phyloP scores from a whole-genome alignment of 805 yeast genomes.

The Maudiozyma serrabonitensis region DNA sequence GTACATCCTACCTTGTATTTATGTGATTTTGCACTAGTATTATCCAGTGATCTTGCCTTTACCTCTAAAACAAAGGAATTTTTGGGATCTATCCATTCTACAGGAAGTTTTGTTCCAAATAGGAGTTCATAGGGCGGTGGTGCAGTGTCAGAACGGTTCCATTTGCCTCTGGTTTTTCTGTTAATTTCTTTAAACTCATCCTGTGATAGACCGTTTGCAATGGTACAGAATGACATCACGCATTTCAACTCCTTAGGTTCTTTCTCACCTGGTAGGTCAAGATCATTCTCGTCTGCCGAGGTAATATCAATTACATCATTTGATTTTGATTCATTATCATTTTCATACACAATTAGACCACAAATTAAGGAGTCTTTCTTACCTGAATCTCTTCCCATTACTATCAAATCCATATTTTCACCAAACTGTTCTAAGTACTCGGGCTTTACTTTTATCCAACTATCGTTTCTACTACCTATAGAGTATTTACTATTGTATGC shows the following conservation, averaged over 20 bases:
- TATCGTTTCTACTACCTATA: constrained; percentile 48
- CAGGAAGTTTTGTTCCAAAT: constrained; percentile 57
- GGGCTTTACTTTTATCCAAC: constrained; percentile 90
- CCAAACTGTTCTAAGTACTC: constrained; percentile 82
- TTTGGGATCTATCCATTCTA: constrained; percentile 69
- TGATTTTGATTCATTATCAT: constrained; percentile 8
- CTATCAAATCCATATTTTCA: constrained; percentile 68
- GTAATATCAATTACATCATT: constrained; percentile 7
- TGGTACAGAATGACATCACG: constrained; percentile 61
- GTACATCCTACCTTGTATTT: constrained; percentile 60
- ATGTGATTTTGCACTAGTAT: constrained; percentile 32
- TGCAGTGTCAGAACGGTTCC: constrained; percentile 38
- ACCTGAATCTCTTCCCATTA: constrained; percentile 72
- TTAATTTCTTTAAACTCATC: constrained; percentile 54
- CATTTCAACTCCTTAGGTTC: constrained; percentile 11
- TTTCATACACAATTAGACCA: constrained; percentile 47
- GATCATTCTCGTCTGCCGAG: not conserved
- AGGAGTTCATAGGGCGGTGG: constrained; percentile 36
- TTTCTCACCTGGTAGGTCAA: not conserved
- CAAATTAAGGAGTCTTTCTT: constrained; percentile 62
- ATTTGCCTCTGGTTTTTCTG: constrained; percentile 45
- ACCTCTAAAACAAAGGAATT: constrained; percentile 74
- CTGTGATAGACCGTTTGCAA: constrained; percentile 74
- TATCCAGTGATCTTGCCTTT: constrained; percentile 65
- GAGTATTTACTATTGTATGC: constrained; percentile 47